Evolutionary conservation across 1,284 basidiomycete genomes (phyloP).

Genomic region (Papiliotrema nemorosa): DNA sequence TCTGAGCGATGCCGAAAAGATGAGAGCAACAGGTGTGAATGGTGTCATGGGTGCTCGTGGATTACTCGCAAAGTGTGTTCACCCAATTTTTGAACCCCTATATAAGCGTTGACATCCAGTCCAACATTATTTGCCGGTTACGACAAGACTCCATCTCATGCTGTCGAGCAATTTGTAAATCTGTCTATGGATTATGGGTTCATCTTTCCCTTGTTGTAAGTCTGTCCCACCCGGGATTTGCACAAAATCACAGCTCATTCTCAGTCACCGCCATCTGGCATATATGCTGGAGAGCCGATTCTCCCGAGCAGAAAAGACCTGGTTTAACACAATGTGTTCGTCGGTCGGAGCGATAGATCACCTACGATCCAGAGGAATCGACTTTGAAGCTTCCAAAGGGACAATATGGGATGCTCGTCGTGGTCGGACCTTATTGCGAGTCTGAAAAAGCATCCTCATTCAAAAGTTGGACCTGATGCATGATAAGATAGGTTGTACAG

Average conservation of each 20-base stretch:
- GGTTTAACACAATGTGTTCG: conserved; percentile 55
- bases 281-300: conserved; percentile 59
- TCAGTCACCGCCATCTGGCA: conserved; percentile 53
- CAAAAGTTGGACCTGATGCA: neutral
- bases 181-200: conserved; percentile 54
- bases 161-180: conserved; percentile 54
- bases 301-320: conserved; percentile 51
- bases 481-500: neutral
- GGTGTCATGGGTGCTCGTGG: conserved; percentile 61
- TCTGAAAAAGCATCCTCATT: neutral
- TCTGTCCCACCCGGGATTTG: neutral
- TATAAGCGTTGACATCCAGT: conserved; percentile 4
- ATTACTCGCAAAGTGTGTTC: conserved; percentile 57
- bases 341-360: conserved; percentile 54
- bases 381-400: conserved; percentile 15
- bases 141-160: conserved; percentile 52
- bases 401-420: conserved; percentile 37
- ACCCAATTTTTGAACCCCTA: neutral
- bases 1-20: conserved; percentile 50
- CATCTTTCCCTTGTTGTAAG: conserved; percentile 53
- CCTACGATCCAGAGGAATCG: conserved; percentile 47
- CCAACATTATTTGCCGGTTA: conserved; percentile 58
- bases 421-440: conserved; percentile 10
- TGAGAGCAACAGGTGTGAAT: conserved; percentile 53
- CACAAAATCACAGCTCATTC: neutral